Base-by-base conservation (phyloP, 805 yeast species). In the Cyberlindnera japonica region DNA sequence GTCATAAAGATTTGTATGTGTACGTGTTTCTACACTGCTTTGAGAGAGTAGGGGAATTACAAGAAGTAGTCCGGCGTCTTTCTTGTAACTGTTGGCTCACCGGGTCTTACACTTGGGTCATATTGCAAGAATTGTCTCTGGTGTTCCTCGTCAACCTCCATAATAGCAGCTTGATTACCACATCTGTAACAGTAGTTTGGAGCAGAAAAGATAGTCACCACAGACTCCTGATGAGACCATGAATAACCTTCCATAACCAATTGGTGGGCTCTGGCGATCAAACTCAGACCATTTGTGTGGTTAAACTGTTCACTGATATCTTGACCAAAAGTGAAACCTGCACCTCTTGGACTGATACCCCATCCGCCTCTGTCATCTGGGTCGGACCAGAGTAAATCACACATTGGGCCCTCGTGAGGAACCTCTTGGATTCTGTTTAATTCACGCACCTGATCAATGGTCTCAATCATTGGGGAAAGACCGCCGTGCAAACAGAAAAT, bases 301-400 rank as follows among this genome's bases (percentile, higher is more conserved):
- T 90, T 90, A 67, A 90, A 90, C 59, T 88, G 95, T 61, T 86
- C 95, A 51, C 90, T 78, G 55, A 89, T 87, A 70, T 90, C 96
- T 68, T 83, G 95, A 55, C 97, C 97, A 77, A 90, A 90, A 58
- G 96, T 87, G 81, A 85, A 90, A 64, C 97, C 97, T 47, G 97
- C 97, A 72, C 96, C 96, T 77, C 97, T 80, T 64, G 96, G 96
- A 59, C 93, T 83, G 51, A 90, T 86, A 48, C 96, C 96, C 97
- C 97, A 90, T 55, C 96, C 96, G 54, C 95, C 96, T 61, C 96
- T 75, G 64, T 90, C 96, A 63, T 90, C 97, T 21, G 97, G 97
- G 64, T 90, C 97, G 4, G 95, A 86, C 97, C 97, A 90, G 51
- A 90, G 71, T 55, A 90, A 72, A 63, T 90, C 97, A 68, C 96